phyloP scores from a whole-genome alignment of 306 rosid genomes.

The Luffa aegyptiaca region DNA sequence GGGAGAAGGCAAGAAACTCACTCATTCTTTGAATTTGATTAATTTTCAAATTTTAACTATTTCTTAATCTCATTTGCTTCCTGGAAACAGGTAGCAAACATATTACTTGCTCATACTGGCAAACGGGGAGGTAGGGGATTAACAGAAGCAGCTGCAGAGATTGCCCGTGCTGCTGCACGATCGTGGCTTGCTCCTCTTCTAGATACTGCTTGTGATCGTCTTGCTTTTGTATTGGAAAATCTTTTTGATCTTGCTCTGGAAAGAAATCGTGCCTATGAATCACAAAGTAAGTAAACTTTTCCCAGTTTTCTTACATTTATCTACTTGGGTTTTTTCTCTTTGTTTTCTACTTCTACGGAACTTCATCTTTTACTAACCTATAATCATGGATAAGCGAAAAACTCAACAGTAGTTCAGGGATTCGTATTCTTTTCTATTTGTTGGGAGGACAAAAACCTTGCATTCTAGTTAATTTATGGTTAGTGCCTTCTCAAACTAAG shows the following conservation, averaged over 20 bases:
- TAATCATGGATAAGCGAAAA: neutral
- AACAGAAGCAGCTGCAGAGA: conserved; percentile 96
- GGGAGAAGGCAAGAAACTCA: conserved; percentile 62
- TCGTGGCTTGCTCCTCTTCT: conserved; percentile 99
- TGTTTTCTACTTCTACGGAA: neutral
- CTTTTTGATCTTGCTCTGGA: conserved; percentile 87
- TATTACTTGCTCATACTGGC: conserved; percentile 92
- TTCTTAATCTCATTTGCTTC: neutral
- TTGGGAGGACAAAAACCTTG: neutral
- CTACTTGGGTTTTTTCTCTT: neutral
- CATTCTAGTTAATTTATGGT: neutral
- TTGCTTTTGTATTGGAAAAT: conserved; percentile 76
- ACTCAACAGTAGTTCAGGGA: neutral
- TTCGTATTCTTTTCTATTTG: neutral
- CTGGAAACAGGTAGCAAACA: conserved; percentile 76
- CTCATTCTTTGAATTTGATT: neutral
- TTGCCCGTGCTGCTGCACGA: conserved; percentile 92
- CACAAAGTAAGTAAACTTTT: conserved; percentile 33
- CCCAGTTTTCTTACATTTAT: neutral
- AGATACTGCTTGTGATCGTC: conserved; percentile 93
- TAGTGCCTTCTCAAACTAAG: neutral
- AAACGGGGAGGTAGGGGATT: conserved; percentile 81
- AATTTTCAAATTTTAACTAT: neutral
- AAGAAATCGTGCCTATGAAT: conserved; percentile 49
- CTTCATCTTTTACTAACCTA: neutral